A percentile compares a stretch with the other conserved stretches of the same genome.
Conservation (phyloP, 306 rosid species). For the Acacia crassicarpa region DNA sequence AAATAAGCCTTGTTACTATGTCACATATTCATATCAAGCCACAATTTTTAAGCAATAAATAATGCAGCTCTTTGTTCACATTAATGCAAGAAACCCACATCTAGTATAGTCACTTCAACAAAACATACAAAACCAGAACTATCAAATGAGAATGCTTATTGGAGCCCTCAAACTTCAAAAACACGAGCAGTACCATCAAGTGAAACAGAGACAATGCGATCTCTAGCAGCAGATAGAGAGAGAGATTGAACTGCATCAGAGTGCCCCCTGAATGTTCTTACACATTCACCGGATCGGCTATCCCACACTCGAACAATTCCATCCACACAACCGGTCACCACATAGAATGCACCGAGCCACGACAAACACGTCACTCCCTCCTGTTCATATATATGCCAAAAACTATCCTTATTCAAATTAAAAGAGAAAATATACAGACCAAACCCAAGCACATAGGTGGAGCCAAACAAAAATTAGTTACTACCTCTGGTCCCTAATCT, state of each 20-base stretch:
- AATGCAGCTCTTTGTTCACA: not conserved
- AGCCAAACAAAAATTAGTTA: not conserved
- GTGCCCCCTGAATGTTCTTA: slow-evolving; percentile 67
- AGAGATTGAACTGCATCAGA: slow-evolving; percentile 62
- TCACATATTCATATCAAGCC: too few relatives aligned
- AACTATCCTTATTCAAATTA: slow-evolving; percentile 21
- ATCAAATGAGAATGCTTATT: slow-evolving; percentile 23
- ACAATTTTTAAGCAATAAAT: too few relatives aligned
- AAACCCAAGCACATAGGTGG: not conserved
- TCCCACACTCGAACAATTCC: slow-evolving; percentile 87
- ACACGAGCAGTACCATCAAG: slow-evolving; percentile 73
- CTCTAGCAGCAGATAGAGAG: slow-evolving; percentile 57
- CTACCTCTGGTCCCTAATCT: too few relatives aligned
- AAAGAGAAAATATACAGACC: not conserved
- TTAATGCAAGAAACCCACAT: not conserved
- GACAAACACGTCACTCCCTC: slow-evolving; percentile 77
- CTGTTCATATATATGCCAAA: slow-evolving; percentile 45
- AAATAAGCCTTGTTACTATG: too few relatives aligned
- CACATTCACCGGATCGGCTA: slow-evolving; percentile 78
- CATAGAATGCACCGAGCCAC: slow-evolving; percentile 70
- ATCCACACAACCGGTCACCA: slow-evolving; percentile 77
- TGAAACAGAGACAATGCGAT: slow-evolving; percentile 76
- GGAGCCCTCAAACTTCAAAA: slow-evolving; percentile 62
- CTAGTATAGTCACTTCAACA: not conserved
- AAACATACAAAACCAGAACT: not conserved